phyloP scores from a whole-genome alignment of 345 rosid genomes.

The Cardamine occulta region DNA sequence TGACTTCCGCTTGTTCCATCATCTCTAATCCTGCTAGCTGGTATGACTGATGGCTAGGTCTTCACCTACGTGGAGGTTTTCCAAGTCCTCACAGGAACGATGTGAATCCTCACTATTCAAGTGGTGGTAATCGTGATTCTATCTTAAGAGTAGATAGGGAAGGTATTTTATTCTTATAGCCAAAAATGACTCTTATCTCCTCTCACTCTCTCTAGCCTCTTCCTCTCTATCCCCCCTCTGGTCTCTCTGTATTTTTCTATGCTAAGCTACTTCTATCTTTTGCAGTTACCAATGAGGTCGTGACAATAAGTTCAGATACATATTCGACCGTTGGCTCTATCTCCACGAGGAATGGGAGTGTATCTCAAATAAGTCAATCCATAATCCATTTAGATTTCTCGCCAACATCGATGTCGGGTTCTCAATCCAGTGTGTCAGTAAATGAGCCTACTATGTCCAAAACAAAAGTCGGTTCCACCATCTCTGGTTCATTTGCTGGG shows the following conservation, averaged over 20 bases:
- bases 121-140: slow-evolving; percentile 49
- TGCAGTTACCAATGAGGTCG: slow-evolving; percentile 64
- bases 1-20: slow-evolving; percentile 22
- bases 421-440: slow-evolving; percentile 51
- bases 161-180: slow-evolving; percentile 52
- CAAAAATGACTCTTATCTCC: slow-evolving; percentile 21
- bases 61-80: slow-evolving; percentile 49
- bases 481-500: slow-evolving; percentile 58
- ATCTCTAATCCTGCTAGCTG: slow-evolving; percentile 39
- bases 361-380: slow-evolving; percentile 55
- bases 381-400: slow-evolving; percentile 46
- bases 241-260: slow-evolving; percentile 17
- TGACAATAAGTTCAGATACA: slow-evolving; percentile 61
- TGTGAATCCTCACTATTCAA: slow-evolving; percentile 47
- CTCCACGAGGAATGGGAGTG: slow-evolving; percentile 48
- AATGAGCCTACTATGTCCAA: slow-evolving; percentile 53
- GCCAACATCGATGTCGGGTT: slow-evolving; percentile 49
- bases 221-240: background rate
- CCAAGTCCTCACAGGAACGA: slow-evolving; percentile 37
- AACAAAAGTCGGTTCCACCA: slow-evolving; percentile 57
- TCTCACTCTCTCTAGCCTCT: slow-evolving; percentile 1
- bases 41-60: slow-evolving; percentile 55
- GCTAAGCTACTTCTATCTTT: slow-evolving; percentile 35
- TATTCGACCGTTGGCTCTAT: slow-evolving; percentile 50
- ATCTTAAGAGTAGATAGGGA: slow-evolving; percentile 45